These are phyloP conservation scores for Dacryopinax spathularia DNA, from an alignment of 768 basidiomycete genomes.

Conservation along the genomic window DNA sequence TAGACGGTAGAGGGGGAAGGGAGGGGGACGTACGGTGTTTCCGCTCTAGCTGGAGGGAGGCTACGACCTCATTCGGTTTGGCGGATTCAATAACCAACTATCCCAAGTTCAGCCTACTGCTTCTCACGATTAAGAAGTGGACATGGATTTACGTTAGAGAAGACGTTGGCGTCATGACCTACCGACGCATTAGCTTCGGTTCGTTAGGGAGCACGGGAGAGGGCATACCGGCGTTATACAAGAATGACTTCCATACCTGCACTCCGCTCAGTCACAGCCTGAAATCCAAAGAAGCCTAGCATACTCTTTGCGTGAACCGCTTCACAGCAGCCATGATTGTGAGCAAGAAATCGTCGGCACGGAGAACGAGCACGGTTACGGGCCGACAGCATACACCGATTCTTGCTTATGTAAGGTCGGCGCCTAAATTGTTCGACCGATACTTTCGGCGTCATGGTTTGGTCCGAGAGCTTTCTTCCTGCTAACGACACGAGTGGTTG, in stretches of 20 bases:
- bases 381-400: too few species aligned
- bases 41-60: slow-evolving; percentile 55
- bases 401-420: too few species aligned
- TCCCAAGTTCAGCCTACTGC: not conserved
- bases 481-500: too few species aligned
- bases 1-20: not conserved
- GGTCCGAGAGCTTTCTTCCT: too few species aligned
- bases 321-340: not conserved
- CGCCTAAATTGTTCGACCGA: too few species aligned
- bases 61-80: slow-evolving; percentile 55
- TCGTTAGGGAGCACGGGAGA: slow-evolving; percentile 7
- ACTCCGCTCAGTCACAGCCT: slow-evolving; percentile 6
- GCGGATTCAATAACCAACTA: slow-evolving; percentile 54
- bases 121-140: not conserved
- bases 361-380: too few species aligned
- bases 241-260: slow-evolving; percentile 72
- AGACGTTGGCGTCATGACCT: slow-evolving; percentile 72
- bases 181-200: slow-evolving; percentile 2
- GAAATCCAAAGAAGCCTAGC: slow-evolving; percentile 7
- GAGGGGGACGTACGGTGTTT: slow-evolving; percentile 45
- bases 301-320: slow-evolving; percentile 6
- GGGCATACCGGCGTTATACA: slow-evolving; percentile 51
- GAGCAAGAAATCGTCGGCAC: too few species aligned
- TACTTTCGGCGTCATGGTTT: too few species aligned
- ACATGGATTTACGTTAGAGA: slow-evolving; percentile 44